Percentiles rank a stretch among this genome's conserved stretches.
Conservation (phyloP, 805 yeast genomes). For the Wickerhamiella allomyrinae region DNA sequence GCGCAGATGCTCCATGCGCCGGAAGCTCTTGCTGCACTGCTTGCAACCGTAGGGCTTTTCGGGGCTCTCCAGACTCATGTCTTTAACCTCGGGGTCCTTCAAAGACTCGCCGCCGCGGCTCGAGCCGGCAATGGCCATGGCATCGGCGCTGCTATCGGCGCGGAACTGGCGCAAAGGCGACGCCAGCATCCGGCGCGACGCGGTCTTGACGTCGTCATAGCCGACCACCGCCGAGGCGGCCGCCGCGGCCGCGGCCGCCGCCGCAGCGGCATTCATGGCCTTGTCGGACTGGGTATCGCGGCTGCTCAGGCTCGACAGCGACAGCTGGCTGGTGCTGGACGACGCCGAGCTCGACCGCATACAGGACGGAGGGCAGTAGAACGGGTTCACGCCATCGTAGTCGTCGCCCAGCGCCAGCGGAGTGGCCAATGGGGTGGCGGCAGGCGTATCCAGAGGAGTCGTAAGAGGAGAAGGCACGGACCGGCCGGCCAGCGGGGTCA, state of each 20-base stretch:
- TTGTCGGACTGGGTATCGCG: background rate
- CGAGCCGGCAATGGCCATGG: background rate
- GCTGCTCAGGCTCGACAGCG: background rate
- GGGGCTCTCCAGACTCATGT: conserved; percentile 2
- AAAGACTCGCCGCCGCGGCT: background rate
- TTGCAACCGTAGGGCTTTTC: conserved; percentile 26
- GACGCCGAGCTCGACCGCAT: conserved; percentile 8
- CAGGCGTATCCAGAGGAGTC: background rate
- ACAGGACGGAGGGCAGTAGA: conserved; percentile 22
- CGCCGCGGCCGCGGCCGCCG: conserved; percentile 4
- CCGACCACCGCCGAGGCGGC: conserved; percentile 4
- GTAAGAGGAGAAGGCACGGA: background rate
- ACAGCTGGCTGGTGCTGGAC: background rate
- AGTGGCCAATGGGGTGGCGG: conserved; percentile 9
- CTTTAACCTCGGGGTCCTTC: background rate
- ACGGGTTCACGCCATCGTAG: conserved; percentile 23
- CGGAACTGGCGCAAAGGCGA: background rate
- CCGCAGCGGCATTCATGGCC: background rate
- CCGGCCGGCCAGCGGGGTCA: conserved; percentile 5
- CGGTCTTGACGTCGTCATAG: background rate
- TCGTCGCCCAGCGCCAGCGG: conserved; percentile 6
- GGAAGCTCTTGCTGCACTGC: conserved; percentile 26
- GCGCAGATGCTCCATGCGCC: conserved; percentile 30
- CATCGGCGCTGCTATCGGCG: background rate
- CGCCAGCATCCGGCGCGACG: background rate